Evolutionary conservation across 208 protist species (phyloP).

Genomic region (Strigomonas culicis): DNA sequence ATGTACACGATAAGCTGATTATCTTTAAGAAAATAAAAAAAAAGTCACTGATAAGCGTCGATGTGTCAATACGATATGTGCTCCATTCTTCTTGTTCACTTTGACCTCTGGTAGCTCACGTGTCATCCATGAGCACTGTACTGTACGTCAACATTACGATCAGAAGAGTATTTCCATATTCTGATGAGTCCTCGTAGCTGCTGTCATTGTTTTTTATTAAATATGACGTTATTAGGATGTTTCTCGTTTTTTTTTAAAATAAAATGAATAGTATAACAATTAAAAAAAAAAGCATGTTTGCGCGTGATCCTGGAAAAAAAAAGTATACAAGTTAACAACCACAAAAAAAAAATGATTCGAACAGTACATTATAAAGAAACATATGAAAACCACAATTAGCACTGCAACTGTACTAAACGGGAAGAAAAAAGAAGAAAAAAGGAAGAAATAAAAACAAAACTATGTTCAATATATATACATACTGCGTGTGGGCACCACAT

Average conservation of each 20-base stretch:
- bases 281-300: neutral
- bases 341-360: neutral
- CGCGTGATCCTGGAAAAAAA: neutral
- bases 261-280: too few species aligned
- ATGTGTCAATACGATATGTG: too few species aligned
- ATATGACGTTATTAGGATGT: too few species aligned
- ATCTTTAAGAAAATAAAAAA: slow-evolving; percentile 4
- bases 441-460: neutral
- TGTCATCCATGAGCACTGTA: too few species aligned
- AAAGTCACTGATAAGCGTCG: neutral
- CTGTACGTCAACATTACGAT: too few species aligned
- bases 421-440: slow-evolving; percentile 11
- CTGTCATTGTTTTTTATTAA: too few species aligned
- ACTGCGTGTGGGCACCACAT: too few species aligned
- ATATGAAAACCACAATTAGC: neutral
- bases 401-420: neutral
- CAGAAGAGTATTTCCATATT: too few species aligned
- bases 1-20: neutral
- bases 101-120: too few species aligned
- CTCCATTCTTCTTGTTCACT: too few species aligned
- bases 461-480: neutral
- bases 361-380: slow-evolving; percentile 7
- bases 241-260: too few species aligned
- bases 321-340: neutral
- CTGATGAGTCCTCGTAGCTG: too few species aligned